Evolutionary conservation across 768 basidiomycete genomes (phyloP).

Genomic region (Austroboletus eburneus): DNA sequence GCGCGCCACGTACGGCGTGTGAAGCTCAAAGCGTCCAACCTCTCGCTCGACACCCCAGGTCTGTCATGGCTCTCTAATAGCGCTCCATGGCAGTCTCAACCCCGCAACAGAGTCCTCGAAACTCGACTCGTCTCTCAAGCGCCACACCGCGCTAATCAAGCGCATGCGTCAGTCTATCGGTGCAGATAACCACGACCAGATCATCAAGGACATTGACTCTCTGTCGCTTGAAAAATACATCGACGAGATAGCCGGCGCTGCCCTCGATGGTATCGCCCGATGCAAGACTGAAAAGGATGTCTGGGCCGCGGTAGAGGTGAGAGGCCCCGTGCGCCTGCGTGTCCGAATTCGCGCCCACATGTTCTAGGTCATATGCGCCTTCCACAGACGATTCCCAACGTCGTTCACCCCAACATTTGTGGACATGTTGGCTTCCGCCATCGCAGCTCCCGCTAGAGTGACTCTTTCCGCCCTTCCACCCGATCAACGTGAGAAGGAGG

Average conservation of each 20-base stretch:
- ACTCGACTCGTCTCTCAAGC: slow-evolving; percentile 91
- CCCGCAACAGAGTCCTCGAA: slow-evolving; percentile 55
- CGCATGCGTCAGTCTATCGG: slow-evolving; percentile 86
- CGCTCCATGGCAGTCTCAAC: slow-evolving; percentile 7
- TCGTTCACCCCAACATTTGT: slow-evolving; percentile 74
- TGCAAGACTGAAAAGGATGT: slow-evolving; percentile 94
- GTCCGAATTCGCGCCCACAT: slow-evolving; percentile 1
- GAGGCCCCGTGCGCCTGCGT: slow-evolving; percentile 12
- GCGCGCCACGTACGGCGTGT: slow-evolving; percentile 53
- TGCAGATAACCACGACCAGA: slow-evolving; percentile 75
- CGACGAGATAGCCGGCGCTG: slow-evolving; percentile 87
- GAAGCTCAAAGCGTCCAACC: slow-evolving; percentile 56
- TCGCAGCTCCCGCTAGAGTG: slow-evolving; percentile 56
- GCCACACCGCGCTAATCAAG: slow-evolving; percentile 94
- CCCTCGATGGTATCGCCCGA: slow-evolving; percentile 76
- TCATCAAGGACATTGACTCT: slow-evolving; percentile 88
- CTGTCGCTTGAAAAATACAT: slow-evolving; percentile 93
- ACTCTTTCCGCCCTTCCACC: slow-evolving; percentile 52
- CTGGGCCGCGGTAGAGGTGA: slow-evolving; percentile 88
- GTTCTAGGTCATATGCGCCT: slow-evolving; percentile 73
- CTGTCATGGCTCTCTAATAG: slow-evolving; percentile 11
- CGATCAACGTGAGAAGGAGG: slow-evolving; percentile 93
- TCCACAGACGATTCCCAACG: slow-evolving; percentile 83
- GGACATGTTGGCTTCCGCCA: slow-evolving; percentile 50
- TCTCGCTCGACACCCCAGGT: slow-evolving; percentile 47